A percentile compares a stretch with the other conserved stretches of the same genome.
These are phyloP conservation scores for Pseudogymnoascus sp. DNA, from an alignment of 2,329 filamentous ascomycete species.

Conservation along the genomic window DNA sequence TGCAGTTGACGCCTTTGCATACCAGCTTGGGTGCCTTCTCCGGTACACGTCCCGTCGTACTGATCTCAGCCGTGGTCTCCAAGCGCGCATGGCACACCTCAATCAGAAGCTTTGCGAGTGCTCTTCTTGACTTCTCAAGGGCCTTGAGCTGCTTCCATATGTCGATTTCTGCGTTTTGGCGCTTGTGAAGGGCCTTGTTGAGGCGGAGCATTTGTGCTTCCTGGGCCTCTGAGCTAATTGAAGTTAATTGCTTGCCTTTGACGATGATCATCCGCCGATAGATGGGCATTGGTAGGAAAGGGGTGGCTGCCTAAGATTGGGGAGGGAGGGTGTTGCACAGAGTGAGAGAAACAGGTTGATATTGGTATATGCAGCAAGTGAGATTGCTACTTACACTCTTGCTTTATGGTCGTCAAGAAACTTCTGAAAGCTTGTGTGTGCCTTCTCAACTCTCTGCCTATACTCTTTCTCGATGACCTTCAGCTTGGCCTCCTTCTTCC, in stretches of 20 bases:
- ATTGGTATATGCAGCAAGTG: not conserved
- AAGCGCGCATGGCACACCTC: not conserved
- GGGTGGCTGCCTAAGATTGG: not conserved
- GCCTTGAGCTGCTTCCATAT: constrained; percentile 1
- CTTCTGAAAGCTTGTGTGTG: constrained; percentile 18
- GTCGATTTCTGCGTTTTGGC: not conserved
- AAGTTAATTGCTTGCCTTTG: not conserved
- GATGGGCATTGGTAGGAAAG: not conserved
- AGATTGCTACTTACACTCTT: constrained; percentile 20
- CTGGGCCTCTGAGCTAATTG: not conserved
- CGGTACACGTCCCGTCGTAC: not conserved
- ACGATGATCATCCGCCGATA: not conserved
- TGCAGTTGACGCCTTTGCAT: not conserved
- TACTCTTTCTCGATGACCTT: constrained; percentile 21
- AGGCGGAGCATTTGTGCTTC: not conserved
- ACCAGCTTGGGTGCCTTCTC: not conserved
- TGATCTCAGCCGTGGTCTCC: not conserved
- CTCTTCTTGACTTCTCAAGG: not conserved
- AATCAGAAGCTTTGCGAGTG: not conserved
- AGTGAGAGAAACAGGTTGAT: not conserved
- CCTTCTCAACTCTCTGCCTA: constrained; percentile 19
- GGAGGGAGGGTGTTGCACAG: not conserved
- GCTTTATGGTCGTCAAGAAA: constrained; percentile 18
- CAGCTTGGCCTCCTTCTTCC: constrained; percentile 21
- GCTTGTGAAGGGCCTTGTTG: not conserved